A percentile compares a stretch with the other conserved stretches of the same genome.
These are phyloP conservation scores for Fusarium denticulatum DNA, from an alignment of 2,329 filamentous ascomycete species.

Conservation along the genomic window DNA sequence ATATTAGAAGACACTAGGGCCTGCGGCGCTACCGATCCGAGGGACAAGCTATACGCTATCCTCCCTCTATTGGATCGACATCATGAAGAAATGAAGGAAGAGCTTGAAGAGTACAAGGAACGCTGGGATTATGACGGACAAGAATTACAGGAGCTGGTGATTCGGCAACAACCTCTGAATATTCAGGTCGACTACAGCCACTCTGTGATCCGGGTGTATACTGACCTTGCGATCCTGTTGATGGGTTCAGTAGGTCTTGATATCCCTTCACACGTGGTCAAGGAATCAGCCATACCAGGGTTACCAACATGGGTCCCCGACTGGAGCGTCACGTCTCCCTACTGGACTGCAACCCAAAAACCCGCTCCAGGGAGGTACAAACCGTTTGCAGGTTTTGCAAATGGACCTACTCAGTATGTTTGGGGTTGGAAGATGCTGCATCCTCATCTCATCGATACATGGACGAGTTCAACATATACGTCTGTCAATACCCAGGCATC, in stretches of 20 bases:
- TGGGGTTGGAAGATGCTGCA: neutral
- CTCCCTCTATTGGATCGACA: neutral
- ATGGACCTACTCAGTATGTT: rapidly evolving
- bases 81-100: neutral
- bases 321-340: neutral
- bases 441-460: neutral
- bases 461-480: neutral
- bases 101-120: neutral
- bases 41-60: neutral
- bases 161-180: neutral
- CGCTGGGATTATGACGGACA: neutral
- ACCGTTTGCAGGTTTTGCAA: neutral
- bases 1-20: neutral
- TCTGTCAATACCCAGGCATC: neutral
- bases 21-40: neutral
- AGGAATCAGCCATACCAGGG: neutral
- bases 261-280: neutral
- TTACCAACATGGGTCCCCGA: neutral
- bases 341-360: neutral
- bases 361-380: neutral
- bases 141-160: neutral
- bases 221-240: neutral
- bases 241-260: neutral
- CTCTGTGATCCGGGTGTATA: neutral
- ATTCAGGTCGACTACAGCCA: neutral